These are phyloP conservation scores for Beauveria sp. DNA, from an alignment of 2,329 filamentous ascomycete genomes.

Conservation along the genomic window DNA sequence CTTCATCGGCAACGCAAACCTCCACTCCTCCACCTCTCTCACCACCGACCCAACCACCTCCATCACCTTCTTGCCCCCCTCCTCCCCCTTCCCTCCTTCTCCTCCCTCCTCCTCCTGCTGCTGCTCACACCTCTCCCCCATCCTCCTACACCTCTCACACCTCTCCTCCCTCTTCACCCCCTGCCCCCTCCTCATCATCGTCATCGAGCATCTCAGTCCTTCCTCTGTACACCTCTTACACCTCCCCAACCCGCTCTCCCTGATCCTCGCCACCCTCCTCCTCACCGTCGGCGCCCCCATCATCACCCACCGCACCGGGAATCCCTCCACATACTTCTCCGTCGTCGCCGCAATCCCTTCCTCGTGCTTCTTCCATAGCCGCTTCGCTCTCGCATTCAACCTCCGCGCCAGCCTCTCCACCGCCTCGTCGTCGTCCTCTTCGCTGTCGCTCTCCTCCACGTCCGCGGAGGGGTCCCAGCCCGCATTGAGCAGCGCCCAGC, in stretches of 20 bases:
- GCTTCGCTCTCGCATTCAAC: slow-evolving; percentile 14
- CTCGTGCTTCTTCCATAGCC: slow-evolving; percentile 10
- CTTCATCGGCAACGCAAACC: background rate
- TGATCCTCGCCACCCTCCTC: background rate
- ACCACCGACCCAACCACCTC: slow-evolving; percentile 1
- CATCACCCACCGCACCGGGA: slow-evolving; percentile 17
- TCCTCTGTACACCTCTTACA: slow-evolving; percentile 20
- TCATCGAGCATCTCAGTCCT: slow-evolving; percentile 20
- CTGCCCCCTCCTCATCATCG: background rate
- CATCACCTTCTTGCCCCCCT: background rate
- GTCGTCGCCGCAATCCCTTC: slow-evolving; percentile 5
- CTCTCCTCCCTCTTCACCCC: background rate
- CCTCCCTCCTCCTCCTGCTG: background rate
- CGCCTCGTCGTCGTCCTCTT: background rate
- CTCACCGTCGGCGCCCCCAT: slow-evolving; percentile 14
- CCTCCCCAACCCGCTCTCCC: background rate
- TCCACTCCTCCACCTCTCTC: background rate
- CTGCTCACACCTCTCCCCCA: background rate
- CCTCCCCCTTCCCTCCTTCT: background rate
- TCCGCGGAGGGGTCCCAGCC: background rate
- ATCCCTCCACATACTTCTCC: slow-evolving; percentile 22
- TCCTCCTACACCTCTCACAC: background rate
- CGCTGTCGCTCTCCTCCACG: background rate
- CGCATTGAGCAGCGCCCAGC: background rate
- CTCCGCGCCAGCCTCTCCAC: background rate